Evolutionary conservation across 2,329 filamentous ascomycete genomes (phyloP).

Genomic region (Ampelomyces quisqualis): DNA sequence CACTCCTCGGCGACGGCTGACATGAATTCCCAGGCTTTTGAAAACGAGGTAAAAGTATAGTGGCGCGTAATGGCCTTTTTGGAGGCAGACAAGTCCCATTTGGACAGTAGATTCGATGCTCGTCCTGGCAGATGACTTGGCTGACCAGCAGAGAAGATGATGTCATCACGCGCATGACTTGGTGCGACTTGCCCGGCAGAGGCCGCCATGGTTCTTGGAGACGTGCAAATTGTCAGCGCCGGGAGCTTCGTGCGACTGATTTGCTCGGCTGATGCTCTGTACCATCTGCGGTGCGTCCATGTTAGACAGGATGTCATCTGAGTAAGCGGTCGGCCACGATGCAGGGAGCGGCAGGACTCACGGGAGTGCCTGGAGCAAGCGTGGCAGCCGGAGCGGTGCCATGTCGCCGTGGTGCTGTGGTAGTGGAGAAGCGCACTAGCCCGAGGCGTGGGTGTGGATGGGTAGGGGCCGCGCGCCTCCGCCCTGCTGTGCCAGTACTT

Average conservation of each 20-base stretch:
- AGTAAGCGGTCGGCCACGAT: slow-evolving; percentile 25
- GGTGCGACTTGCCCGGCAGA: neutral
- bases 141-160: slow-evolving; percentile 33
- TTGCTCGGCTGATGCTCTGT: slow-evolving; percentile 7
- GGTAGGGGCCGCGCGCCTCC: too few species aligned
- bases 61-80: slow-evolving; percentile 29
- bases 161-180: slow-evolving; percentile 8
- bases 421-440: neutral
- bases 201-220: neutral
- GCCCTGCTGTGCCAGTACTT: too few species aligned
- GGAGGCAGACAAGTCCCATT: slow-evolving; percentile 29
- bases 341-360: slow-evolving; percentile 23
- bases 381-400: slow-evolving; percentile 11
- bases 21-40: slow-evolving; percentile 40
- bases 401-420: slow-evolving; percentile 1
- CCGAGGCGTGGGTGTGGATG: too few species aligned
- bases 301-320: slow-evolving; percentile 30
- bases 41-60: slow-evolving; percentile 34
- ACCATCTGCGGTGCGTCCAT: slow-evolving; percentile 13
- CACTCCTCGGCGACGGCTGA: slow-evolving; percentile 36
- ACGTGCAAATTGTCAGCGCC: slow-evolving; percentile 1
- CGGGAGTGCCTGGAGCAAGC: slow-evolving; percentile 22
- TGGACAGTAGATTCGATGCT: slow-evolving; percentile 20
- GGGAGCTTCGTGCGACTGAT: slow-evolving; percentile 15
- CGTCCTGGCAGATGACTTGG: slow-evolving; percentile 31